Evolutionary conservation across 805 yeast genomes (phyloP), one percentile per base, ranked within the genome.

Genomic region (Grigorovia jiainica): DNA sequence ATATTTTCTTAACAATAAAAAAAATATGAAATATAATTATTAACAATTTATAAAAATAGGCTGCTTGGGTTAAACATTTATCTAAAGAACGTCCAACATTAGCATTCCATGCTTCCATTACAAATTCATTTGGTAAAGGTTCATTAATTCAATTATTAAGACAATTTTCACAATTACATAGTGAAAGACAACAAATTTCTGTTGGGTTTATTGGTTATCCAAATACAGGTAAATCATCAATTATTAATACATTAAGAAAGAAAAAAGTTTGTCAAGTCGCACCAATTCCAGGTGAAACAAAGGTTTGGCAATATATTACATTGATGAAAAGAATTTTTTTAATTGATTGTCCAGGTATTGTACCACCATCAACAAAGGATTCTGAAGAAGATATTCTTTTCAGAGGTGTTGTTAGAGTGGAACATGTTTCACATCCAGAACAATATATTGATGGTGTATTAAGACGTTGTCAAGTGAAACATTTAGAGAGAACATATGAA

Each of bases 331-430:
- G 90, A 51, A 90, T 90, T 40, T 90, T 89, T 66, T 70, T 90
- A 55, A 92, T 90, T 56, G 98, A 90, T 67, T 92, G 98, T 71
- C 98, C 98, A 2, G 98, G 98, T 66, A 90, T 90, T 58, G 98
- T 90, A 17, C 98, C 98, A 8, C 98, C 98, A 21, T 83, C 94
- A 15, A 61, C 79, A 23, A 87, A 80, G 55, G 98, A 92, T 61
- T 66, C 90, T 1, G 95, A 87, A 60, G 79, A 95, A 21, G 97
- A 90, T 63, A 87, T 90, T 55, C 64, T 90, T 50, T 85, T 90
- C 66, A 78, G 96, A 64, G 98, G 98, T 60, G 98, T 92, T 16
- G 98, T 90, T 2, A 82, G 98, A 68, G 96, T 90, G n/a, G 98
- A 90, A 62, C 95, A 90, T 58, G 97, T 92, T 38, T 76, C 94